Percentiles rank a stretch among this genome's conserved stretches.
phyloP scores from a whole-genome alignment of 2,329 filamentous ascomycete genomes.

The Tolypocladium capitatum region DNA sequence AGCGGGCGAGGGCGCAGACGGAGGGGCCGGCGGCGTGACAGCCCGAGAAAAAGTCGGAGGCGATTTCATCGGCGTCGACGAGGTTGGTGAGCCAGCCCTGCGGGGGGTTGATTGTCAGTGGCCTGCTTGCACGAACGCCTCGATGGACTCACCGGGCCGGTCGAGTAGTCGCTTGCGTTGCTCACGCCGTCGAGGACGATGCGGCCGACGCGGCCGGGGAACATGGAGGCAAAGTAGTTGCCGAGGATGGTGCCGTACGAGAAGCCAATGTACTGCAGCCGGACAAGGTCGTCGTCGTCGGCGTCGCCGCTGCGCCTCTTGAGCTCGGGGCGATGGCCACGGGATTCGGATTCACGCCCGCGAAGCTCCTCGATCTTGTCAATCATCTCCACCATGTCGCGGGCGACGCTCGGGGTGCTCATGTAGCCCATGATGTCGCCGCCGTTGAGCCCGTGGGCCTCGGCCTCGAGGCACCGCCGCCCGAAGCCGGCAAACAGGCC shows the following conservation, averaged over 20 bases:
- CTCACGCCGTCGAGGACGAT: slow-evolving; percentile 27
- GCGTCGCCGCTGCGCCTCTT: slow-evolving; percentile 3
- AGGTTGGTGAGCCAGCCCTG: slow-evolving; percentile 23
- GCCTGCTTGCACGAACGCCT: too few species aligned
- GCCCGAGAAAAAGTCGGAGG: slow-evolving; percentile 19
- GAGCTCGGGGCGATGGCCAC: slow-evolving; percentile 3
- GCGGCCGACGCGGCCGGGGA: slow-evolving; percentile 23
- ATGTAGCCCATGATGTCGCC: slow-evolving; percentile 20
- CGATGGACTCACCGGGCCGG: slow-evolving; percentile 14
- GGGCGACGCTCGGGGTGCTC: slow-evolving; percentile 23
- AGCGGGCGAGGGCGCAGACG: slow-evolving; percentile 15
- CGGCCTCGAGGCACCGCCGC: slow-evolving; percentile 13
- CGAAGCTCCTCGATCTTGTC: slow-evolving; percentile 24
- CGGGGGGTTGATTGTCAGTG: background rate
- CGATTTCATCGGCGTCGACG: slow-evolving; percentile 21
- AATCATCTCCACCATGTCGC: slow-evolving; percentile 32
- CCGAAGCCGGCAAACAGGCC: slow-evolving; percentile 14
- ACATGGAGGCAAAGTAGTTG: slow-evolving; percentile 22
- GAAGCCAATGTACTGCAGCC: slow-evolving; percentile 35
- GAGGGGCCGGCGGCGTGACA: slow-evolving; percentile 18
- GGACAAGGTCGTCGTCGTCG: slow-evolving; percentile 1
- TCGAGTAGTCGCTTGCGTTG: slow-evolving; percentile 23
- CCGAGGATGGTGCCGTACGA: slow-evolving; percentile 29
- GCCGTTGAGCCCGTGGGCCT: slow-evolving; percentile 1
- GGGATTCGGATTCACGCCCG: slow-evolving; percentile 4